Base-by-base conservation (phyloP, 345 rosid genomes). In the Excoecaria cochinchinensis region DNA sequence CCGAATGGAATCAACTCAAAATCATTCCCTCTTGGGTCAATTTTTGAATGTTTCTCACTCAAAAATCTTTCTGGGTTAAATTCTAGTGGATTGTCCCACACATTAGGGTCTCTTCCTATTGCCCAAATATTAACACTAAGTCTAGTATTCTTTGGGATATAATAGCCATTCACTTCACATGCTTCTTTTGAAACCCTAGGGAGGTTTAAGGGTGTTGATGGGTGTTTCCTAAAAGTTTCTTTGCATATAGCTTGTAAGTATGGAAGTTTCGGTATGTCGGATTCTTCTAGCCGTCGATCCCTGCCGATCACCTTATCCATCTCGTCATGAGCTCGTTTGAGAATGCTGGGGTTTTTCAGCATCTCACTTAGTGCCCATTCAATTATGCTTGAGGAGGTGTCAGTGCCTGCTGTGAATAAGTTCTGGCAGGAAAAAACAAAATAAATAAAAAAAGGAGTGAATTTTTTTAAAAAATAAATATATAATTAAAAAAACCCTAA, bases 1-100 rank as follows among this genome's bases (percentile, higher is more conserved):
- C 93, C 91, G 11, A 89, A 89, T 8, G 90, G 91, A 65, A 87
- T 85, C 17, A 87, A 60, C 82, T 86, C 88, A 48, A 89, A 89
- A 56, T 85, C 79, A 56, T 82, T 80, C 15, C 91, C 91, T 22
- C 83, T 48, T 0, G 87, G 85, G 40, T 88, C 84, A 6, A 85
- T 80, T 58, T 81, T 82, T 6, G 82, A 67, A 19, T 77, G 31
- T 50, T 77, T 77, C 11, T 71, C 81, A 11, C 36, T 64, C 42
- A 87, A 21, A 58, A 89, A 87, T 40, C 90, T 85, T 7, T 89
- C 88, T 0, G 91, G 93, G 2, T 2, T 64, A 56, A 87, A 89
- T 1, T 79, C 81, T 2, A 67, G 38, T 12, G 93, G 93, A 14
- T 83, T 78, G 0, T 84, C 80, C 93, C 93, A 89, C 44, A 82